Conservation (phyloP, 148 eudicot genomes). For the Simmondsia chinensis region DNA sequence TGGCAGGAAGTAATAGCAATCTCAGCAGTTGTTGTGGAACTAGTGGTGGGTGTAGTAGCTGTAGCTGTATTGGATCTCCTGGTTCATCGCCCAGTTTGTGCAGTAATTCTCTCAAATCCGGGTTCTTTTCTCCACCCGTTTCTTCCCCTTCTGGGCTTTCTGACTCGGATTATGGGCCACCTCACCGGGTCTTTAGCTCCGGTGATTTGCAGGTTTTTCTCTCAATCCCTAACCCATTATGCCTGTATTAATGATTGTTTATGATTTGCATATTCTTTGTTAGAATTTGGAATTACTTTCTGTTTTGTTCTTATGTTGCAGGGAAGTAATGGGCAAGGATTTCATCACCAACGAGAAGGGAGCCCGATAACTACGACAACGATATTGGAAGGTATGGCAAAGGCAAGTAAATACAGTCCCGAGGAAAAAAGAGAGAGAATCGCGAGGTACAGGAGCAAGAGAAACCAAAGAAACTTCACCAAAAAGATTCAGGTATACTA, state of each 20-base stretch:
- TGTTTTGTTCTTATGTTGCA: not conserved
- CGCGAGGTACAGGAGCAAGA: constrained; percentile 77
- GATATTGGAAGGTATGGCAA: constrained; percentile 65
- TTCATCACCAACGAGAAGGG: constrained; percentile 33
- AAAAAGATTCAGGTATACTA: constrained; percentile 79
- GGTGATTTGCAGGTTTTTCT: constrained; percentile 46
- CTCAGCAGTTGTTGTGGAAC: constrained; percentile 3
- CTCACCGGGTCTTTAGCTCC: constrained; percentile 41
- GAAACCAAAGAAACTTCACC: constrained; percentile 80
- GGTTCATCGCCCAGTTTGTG: too few species aligned
- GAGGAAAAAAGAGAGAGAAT: constrained; percentile 83
- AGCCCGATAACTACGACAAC: constrained; percentile 41
- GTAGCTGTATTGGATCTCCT: too few species aligned
- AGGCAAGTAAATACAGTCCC: constrained; percentile 70
- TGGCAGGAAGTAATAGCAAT: constrained; percentile 16
- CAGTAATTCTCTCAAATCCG: constrained; percentile 47
- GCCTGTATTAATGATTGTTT: not conserved
- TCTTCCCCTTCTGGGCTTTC: constrained; percentile 10
- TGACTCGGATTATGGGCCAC: constrained; percentile 22
- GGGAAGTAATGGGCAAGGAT: not conserved
- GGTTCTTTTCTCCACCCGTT: constrained; percentile 15
- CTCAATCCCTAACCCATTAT: not conserved
- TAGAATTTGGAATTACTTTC: not conserved
- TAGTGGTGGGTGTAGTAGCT: too few species aligned
- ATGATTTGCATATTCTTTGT: not conserved